Base-by-base conservation (phyloP, 108 stramenopile species). In the Nitzschia sp. region DNA sequence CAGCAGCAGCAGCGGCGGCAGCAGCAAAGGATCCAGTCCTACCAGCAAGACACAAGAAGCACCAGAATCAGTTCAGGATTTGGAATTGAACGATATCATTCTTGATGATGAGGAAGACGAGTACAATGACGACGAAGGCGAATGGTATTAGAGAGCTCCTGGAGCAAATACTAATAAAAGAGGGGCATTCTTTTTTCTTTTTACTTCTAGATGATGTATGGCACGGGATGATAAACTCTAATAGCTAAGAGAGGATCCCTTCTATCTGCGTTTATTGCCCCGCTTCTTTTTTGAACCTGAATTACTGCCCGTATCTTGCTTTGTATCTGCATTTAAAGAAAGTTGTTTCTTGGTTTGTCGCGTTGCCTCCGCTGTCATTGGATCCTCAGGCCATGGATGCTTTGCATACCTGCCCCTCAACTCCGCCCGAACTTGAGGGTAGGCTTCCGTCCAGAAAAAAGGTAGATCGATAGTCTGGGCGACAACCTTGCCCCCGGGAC, bases 361-460 rank as follows among this genome's bases (percentile, higher is more conserved):
- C 0, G 79, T 87, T 6, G 86, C 75, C 13, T 55, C 53, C 8
- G 86, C 81, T 48, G 34, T 53, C 53, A 71, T 52, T 8, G 86
- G 86, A 72, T 87, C 77, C 6, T 82, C 83, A 8, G 86, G 86
- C 86, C 84, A 87, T 2, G 86, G 83, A 68, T 87, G 83, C 57
- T 85, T 87, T 23, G 84, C 76, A 66, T 87, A 87, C 22, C 73
- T 63, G 0, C 86, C 86, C 29, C 79, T 50, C 76, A 80, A 71
- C 69, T 87, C 86, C n/a, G 79, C 63, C 27, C 83, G 53, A 13
- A 87, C 75, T 16, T 67, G 69, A 16, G 86, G 86, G 62, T 87
- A 87, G 5, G 56, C 62, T 33, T 84, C 83, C 16, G 25, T 41
- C 86, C 86, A 87, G 64, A 87, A 87, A 63, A 85, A 87, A 5